phyloP scores from a whole-genome alignment of 2,329 filamentous ascomycete genomes.

The Alternaria triticimaculans region DNA sequence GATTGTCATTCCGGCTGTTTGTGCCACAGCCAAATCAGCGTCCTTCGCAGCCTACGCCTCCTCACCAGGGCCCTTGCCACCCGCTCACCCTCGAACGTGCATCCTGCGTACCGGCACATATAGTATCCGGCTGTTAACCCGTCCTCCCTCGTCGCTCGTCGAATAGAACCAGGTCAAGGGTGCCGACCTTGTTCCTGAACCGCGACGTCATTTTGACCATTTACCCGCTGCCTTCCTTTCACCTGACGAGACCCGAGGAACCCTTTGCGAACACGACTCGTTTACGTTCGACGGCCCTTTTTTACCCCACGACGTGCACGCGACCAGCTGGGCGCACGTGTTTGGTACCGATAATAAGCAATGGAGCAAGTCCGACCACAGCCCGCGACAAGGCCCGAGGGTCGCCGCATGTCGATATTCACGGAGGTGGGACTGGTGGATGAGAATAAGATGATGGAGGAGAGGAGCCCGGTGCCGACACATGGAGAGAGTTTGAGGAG shows the following conservation, averaged over 20 bases:
- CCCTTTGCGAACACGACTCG: not conserved
- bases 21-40: conserved; percentile 6
- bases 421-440: conserved; percentile 48
- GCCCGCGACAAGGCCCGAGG: conserved; percentile 23
- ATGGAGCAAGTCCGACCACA: conserved; percentile 41
- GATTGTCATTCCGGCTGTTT: conserved; percentile 11
- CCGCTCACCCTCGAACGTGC: not conserved
- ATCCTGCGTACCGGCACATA: not conserved
- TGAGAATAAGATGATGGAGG: conserved; percentile 36
- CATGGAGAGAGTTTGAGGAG: conserved; percentile 26
- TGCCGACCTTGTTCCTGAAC: conserved; percentile 20
- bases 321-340: conserved; percentile 6
- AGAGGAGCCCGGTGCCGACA: conserved; percentile 39
- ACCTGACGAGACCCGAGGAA: not conserved
- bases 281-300: not conserved
- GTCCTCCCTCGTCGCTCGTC: conserved; percentile 3
- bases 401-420: conserved; percentile 44
- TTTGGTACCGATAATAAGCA: not conserved
- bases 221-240: conserved; percentile 4
- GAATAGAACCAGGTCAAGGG: conserved; percentile 1
- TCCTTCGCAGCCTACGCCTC: not conserved
- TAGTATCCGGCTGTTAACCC: not conserved
- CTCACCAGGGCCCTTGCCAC: conserved; percentile 4
- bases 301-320: conserved; percentile 14
- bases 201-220: conserved; percentile 29